A percentile compares a stretch with the other conserved stretches of the same genome.
These are phyloP conservation scores for Rhinocladiella mackenziei DNA, from an alignment of 2,329 filamentous ascomycete species.

Conservation along the genomic window DNA sequence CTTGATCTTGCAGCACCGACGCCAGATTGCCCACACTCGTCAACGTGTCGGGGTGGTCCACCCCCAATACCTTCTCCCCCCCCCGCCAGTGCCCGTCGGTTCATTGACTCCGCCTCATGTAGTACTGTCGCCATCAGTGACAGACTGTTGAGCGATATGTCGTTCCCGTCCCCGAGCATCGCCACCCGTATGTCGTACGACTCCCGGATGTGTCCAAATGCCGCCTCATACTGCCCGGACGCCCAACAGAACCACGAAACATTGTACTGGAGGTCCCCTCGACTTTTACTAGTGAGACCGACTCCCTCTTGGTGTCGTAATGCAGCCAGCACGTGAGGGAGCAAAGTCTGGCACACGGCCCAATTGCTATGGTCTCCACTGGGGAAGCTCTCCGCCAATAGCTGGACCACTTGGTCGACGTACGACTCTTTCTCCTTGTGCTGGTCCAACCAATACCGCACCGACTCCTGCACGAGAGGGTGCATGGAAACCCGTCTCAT, in stretches of 20 bases:
- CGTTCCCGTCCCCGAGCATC: background rate
- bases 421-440: constrained; percentile 2
- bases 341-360: constrained; percentile 1
- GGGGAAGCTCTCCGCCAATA: constrained; percentile 1
- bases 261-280: constrained; percentile 1
- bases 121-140: constrained; percentile 1
- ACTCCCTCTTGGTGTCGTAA: background rate
- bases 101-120: background rate
- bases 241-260: constrained; percentile 2
- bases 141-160: background rate
- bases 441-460: constrained; percentile 11
- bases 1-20: no score
- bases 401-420: constrained; percentile 2
- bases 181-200: constrained; percentile 1
- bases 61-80: background rate
- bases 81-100: background rate
- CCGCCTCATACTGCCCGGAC: constrained; percentile 1
- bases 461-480: constrained; percentile 10
- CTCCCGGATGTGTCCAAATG: background rate
- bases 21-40: no score
- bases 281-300: constrained; percentile 1
- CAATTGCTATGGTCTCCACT: background rate
- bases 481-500: constrained; percentile 8
- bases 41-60: background rate
- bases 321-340: constrained; percentile 6